A percentile compares a stretch with the other conserved stretches of the same genome.
phyloP scores from a whole-genome alignment of 371 early-diverging fungal species.

The Mucor irregularis region DNA sequence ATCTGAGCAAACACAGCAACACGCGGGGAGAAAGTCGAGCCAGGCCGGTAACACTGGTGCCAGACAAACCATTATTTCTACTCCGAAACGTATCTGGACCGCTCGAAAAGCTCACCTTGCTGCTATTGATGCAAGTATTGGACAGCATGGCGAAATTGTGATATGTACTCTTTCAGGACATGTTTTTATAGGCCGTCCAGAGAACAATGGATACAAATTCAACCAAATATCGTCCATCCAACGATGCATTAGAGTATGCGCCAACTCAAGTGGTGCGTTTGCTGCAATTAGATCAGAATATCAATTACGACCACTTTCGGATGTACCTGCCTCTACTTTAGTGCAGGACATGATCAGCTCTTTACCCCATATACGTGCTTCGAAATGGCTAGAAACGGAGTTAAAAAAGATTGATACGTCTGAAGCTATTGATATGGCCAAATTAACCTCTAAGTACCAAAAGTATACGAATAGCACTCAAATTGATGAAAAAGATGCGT shows the following conservation, averaged over 20 bases:
- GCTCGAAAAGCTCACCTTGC: constrained; percentile 34
- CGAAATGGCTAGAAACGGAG: background rate
- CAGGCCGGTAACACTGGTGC: too few relatives aligned
- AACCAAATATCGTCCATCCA: constrained; percentile 50
- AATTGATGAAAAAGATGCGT: background rate
- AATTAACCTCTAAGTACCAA: background rate
- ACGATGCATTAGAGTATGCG: constrained; percentile 52
- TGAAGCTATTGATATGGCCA: background rate
- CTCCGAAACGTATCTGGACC: constrained; percentile 52
- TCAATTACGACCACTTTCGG: background rate
- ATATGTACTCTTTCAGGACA: constrained; percentile 52
- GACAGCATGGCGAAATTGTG: constrained; percentile 54
- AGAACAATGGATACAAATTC: constrained; percentile 27
- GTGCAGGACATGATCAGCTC: constrained; percentile 33
- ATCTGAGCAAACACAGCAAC: background rate
- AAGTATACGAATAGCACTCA: too few relatives aligned
- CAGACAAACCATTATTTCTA: constrained; percentile 9
- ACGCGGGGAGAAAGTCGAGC: too few relatives aligned
- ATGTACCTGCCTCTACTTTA: constrained; percentile 20
- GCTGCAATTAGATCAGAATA: constrained; percentile 58
- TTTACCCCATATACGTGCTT: constrained; percentile 33
- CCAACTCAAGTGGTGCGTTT: constrained; percentile 62
- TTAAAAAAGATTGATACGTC: background rate
- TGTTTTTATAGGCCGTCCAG: constrained; percentile 49
- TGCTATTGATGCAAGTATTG: constrained; percentile 48